Base-by-base conservation (phyloP, 441 rosid species). In the Pelargonium fulgidum region DNA sequence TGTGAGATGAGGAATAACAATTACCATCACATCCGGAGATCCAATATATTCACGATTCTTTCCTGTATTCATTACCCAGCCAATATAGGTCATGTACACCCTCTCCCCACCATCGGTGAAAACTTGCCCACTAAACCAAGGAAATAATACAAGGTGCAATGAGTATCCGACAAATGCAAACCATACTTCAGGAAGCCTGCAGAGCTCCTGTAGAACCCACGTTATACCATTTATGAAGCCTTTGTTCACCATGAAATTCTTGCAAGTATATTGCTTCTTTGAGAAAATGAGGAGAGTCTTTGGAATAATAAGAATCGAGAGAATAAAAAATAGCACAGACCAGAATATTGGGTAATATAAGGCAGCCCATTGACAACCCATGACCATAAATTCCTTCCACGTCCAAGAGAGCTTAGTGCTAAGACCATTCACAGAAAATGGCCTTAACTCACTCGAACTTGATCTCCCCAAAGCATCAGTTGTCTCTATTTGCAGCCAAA, bases 341-440 rank as follows among this genome's bases (percentile, higher is more conserved):
- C 95, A 91, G 75, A 93, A 68, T 69, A 88, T 58, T 1, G 95
- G 93, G 81, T 79, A 81, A 73, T 93, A 93, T 73, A 89, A 76
- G 45, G 82, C 84, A 45, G 77, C 87, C 96, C 96, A 91, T 59
- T 89, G 96, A 81, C 85, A 75, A 45, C 96, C 99, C 95, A 93
- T 88, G 72, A 89, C 92, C 65, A 73, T 79, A 68, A 91, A 88
- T 81, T 93, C 99, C 76, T 81, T 87, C 99, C 97, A 93, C 11
- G 96, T 87, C 97, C 99, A 91, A 3, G 86, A 82, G 68, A 88
- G 66, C 77, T 79, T 78, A 73, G 83, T 79, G 75, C 78, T 77
- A 44, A 79, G 81, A 73, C 97, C 92, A 61, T 91, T 84, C 70
- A 86, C 68, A 63, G 97, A 93, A 77, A 91, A 91, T 45, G 99